Conservation (phyloP, 2,329 filamentous ascomycete species). For the Alternaria solani region DNA sequence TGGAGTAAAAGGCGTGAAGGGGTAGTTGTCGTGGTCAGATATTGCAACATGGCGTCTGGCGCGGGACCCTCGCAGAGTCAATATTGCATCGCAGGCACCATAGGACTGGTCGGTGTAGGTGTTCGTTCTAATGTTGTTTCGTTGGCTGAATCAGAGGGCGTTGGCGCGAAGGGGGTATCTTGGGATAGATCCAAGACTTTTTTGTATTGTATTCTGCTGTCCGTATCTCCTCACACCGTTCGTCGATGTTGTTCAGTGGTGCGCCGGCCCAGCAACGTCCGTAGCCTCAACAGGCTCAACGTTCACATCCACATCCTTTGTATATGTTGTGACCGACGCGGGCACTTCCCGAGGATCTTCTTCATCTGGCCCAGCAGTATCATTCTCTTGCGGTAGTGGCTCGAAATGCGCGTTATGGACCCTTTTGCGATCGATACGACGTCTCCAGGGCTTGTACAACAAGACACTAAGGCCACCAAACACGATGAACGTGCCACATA, state of each 20-base stretch:
- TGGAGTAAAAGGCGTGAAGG: not conserved
- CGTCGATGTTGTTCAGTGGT: not conserved
- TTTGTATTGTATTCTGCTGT: not conserved
- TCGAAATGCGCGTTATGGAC: slow-evolving; percentile 38
- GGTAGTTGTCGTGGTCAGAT: not conserved
- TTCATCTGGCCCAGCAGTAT: slow-evolving; percentile 7
- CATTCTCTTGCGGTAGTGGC: slow-evolving; percentile 30
- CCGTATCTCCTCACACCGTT: not conserved
- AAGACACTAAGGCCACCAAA: slow-evolving; percentile 77
- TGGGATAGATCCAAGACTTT: not conserved
- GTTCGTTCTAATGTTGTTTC: not conserved
- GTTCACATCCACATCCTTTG: slow-evolving; percentile 23
- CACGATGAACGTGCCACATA: slow-evolving; percentile 84
- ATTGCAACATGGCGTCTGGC: not conserved
- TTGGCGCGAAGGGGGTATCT: not conserved
- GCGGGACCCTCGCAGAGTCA: not conserved
- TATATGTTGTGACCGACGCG: not conserved
- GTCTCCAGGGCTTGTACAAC: slow-evolving; percentile 81
- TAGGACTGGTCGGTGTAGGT: not conserved
- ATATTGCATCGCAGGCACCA: not conserved
- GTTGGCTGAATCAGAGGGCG: not conserved
- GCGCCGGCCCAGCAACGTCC: slow-evolving; percentile 22
- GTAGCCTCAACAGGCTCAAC: slow-evolving; percentile 28
- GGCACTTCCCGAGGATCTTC: slow-evolving; percentile 12
- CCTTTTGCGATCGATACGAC: slow-evolving; percentile 59